phyloP scores from a whole-genome alignment of 805 yeast species.

The Kurtzmaniella fragi region DNA sequence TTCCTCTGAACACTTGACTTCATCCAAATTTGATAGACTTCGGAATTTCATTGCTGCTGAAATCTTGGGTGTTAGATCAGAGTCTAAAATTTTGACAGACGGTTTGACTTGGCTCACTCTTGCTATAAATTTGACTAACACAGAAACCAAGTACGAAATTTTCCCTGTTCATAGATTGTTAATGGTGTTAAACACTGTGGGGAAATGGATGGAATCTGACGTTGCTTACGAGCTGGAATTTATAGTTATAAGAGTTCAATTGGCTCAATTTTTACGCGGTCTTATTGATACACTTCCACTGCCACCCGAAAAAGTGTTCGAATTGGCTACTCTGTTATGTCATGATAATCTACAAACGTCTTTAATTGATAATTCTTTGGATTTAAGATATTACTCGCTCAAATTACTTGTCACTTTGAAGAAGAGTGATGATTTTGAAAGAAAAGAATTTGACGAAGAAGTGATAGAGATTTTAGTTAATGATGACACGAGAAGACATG shows the following conservation, averaged over 20 bases:
- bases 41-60: conserved; percentile 65
- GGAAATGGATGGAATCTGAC: conserved; percentile 59
- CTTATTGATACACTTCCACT: conserved; percentile 8
- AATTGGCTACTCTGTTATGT: conserved; percentile 31
- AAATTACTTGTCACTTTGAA: conserved; percentile 32
- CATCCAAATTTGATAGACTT: conserved; percentile 41
- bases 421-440: conserved; percentile 22
- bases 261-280: conserved; percentile 41
- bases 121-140: conserved; percentile 37
- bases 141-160: conserved; percentile 29
- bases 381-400: conserved; percentile 44
- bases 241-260: conserved; percentile 42
- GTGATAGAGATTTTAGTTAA: conserved; percentile 39
- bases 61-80: conserved; percentile 47
- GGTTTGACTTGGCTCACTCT: conserved; percentile 48
- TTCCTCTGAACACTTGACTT: conserved; percentile 31
- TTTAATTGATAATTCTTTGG: conserved; percentile 33
- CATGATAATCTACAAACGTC: conserved; percentile 43
- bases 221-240: conserved; percentile 56
- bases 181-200: conserved; percentile 53
- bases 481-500: conserved; percentile 13
- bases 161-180: conserved; percentile 61
- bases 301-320: conserved; percentile 28
- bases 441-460: conserved; percentile 36
- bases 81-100: conserved; percentile 30